Conservation (phyloP, 768 basidiomycete species). For the Rubroboletus pulcherrimus region DNA sequence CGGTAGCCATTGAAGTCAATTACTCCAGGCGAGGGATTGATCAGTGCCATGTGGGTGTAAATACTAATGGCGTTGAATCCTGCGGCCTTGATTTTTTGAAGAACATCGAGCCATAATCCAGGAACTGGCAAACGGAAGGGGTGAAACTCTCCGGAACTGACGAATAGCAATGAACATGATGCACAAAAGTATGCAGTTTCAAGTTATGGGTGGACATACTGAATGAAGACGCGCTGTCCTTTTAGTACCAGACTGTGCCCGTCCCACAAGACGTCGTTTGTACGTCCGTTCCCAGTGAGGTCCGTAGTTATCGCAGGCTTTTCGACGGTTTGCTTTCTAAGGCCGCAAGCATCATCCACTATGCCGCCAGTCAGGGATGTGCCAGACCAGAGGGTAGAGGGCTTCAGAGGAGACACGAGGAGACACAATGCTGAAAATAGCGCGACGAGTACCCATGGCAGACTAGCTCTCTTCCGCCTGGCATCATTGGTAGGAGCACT, state of each 20-base stretch:
- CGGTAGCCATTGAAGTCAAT: conserved; percentile 72
- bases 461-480: conserved; percentile 4
- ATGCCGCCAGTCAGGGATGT: not conserved
- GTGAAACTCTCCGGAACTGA: conserved; percentile 82
- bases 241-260: conserved; percentile 68
- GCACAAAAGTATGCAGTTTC: not conserved
- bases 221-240: conserved; percentile 67
- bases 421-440: conserved; percentile 18
- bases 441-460: conserved; percentile 13
- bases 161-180: not conserved
- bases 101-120: conserved; percentile 75
- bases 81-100: conserved; percentile 77
- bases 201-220: conserved; percentile 42
- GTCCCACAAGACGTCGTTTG: conserved; percentile 51
- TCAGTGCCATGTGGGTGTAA: conserved; percentile 76
- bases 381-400: not conserved
- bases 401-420: conserved; percentile 11
- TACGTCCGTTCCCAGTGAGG: conserved; percentile 32
- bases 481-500: not conserved
- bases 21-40: conserved; percentile 70
- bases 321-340: not conserved
- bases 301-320: not conserved
- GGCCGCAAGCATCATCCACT: not conserved
- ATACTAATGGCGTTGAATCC: conserved; percentile 77
- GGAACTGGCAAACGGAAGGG: conserved; percentile 79